Conservation (phyloP, 179 eudicot species). For the Beta macrorhiza region DNA sequence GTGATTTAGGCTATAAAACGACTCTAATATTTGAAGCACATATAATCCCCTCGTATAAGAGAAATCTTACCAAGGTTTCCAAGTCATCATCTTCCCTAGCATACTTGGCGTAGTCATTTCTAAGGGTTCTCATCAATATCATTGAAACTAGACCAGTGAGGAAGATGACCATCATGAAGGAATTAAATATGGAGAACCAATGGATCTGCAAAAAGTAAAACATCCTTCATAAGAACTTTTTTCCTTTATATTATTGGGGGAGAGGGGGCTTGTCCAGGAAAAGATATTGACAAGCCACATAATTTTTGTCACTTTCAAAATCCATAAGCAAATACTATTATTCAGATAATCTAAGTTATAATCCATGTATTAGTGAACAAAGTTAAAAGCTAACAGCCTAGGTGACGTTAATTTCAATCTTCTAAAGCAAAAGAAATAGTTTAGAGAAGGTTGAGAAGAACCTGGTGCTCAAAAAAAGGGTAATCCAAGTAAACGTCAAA, state of each 20-base stretch:
- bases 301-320: neutral
- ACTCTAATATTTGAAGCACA: conserved; percentile 3
- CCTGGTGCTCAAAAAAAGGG: conserved; percentile 98
- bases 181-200: conserved; percentile 97
- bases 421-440: neutral
- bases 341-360: neutral
- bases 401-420: neutral
- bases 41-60: neutral
- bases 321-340: neutral
- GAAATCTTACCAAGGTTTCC: conserved; percentile 69
- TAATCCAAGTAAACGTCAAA: conserved; percentile 91
- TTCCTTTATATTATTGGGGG: neutral
- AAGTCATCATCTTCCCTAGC: conserved; percentile 97
- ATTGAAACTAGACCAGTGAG: conserved; percentile 93
- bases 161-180: conserved; percentile 99
- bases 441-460: conserved; percentile 8
- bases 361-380: neutral
- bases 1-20: conserved; percentile 18
- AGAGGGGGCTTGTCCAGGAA: neutral
- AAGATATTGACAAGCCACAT: neutral
- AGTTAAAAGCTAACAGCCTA: neutral
- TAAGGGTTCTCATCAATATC: conserved; percentile 93
- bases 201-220: conserved; percentile 32
- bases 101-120: conserved; percentile 97
- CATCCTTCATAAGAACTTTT: neutral